Conservation (phyloP, 768 basidiomycete species). For the Flagelloscypha sp. region DNA sequence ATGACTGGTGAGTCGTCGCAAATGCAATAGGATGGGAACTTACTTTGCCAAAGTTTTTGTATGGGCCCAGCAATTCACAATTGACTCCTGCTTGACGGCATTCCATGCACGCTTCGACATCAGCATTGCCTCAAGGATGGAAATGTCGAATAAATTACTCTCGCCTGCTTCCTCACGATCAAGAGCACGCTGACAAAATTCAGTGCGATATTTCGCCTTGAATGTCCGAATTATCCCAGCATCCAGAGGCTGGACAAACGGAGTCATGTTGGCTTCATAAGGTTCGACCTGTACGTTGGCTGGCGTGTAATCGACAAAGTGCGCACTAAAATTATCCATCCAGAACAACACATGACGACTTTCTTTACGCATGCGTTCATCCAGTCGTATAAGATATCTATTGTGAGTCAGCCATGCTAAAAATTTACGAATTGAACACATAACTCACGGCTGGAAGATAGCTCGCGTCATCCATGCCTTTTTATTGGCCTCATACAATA, state of each 20-base stretch:
- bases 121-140: slow-evolving; percentile 25
- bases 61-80: slow-evolving; percentile 28
- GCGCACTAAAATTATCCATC: slow-evolving; percentile 8
- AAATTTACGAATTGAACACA: background rate
- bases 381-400: slow-evolving; percentile 19
- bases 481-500: slow-evolving; percentile 29
- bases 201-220: slow-evolving; percentile 7
- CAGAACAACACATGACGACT: slow-evolving; percentile 9
- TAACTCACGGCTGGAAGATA: slow-evolving; percentile 25
- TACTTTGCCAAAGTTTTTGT: too few relatives aligned
- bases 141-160: slow-evolving; percentile 27
- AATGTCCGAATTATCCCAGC: slow-evolving; percentile 11
- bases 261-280: slow-evolving; percentile 12
- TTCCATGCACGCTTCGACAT: slow-evolving; percentile 25
- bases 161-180: slow-evolving; percentile 1
- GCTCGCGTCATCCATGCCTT: slow-evolving; percentile 31
- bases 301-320: slow-evolving; percentile 2
- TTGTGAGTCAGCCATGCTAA: background rate
- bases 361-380: slow-evolving; percentile 11
- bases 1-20: too few relatives aligned
- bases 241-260: slow-evolving; percentile 11
- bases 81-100: slow-evolving; percentile 18
- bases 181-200: background rate
- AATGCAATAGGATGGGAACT: too few relatives aligned
- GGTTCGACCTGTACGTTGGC: slow-evolving; percentile 5